Percentiles rank a stretch among this genome's conserved stretches.
These are phyloP conservation scores for Diddensiella caesifluorescens DNA, from an alignment of 805 yeast genomes.

Conservation along the genomic window DNA sequence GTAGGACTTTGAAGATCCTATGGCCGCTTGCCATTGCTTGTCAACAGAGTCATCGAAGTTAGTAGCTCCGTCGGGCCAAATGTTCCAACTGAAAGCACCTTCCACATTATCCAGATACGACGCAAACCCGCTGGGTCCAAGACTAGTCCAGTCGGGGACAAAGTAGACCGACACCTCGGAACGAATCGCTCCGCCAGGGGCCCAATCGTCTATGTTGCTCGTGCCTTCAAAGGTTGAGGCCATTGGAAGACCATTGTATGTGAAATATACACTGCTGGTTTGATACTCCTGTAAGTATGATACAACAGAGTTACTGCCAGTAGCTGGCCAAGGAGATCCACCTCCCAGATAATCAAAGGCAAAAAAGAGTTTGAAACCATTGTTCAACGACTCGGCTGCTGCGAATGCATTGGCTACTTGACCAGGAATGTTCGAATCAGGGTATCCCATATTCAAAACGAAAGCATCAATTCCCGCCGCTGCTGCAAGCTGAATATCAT, in stretches of 20 bases:
- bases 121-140: constrained; percentile 5
- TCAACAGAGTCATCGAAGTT: constrained; percentile 1
- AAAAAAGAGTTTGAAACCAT: constrained; percentile 6
- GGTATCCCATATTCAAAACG: constrained; percentile 4
- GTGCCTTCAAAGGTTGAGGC: constrained; percentile 8
- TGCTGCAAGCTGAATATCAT: constrained; percentile 6
- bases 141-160: constrained; percentile 8
- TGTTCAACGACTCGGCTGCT: constrained; percentile 6
- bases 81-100: constrained; percentile 8
- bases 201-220: constrained; percentile 4
- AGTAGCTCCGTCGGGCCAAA: constrained; percentile 7
- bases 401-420: constrained; percentile 7
- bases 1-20: constrained; percentile 5
- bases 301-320: constrained; percentile 5
- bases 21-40: constrained; percentile 4
- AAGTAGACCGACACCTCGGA: constrained; percentile 3
- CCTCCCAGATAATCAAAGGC: constrained; percentile 7
- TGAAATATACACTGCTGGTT: constrained; percentile 4
- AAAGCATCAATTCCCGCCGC: constrained; percentile 7
- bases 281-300: constrained; percentile 3
- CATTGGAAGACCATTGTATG: constrained; percentile 3
- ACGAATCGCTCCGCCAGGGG: constrained; percentile 7
- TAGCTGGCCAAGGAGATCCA: constrained; percentile 7
- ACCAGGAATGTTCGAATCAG: constrained; percentile 7
- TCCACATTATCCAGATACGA: constrained; percentile 1